Evolutionary conservation across 495 filamentous ascomycete genomes (phyloP).

Genomic region (Bryoglossum gracile): DNA sequence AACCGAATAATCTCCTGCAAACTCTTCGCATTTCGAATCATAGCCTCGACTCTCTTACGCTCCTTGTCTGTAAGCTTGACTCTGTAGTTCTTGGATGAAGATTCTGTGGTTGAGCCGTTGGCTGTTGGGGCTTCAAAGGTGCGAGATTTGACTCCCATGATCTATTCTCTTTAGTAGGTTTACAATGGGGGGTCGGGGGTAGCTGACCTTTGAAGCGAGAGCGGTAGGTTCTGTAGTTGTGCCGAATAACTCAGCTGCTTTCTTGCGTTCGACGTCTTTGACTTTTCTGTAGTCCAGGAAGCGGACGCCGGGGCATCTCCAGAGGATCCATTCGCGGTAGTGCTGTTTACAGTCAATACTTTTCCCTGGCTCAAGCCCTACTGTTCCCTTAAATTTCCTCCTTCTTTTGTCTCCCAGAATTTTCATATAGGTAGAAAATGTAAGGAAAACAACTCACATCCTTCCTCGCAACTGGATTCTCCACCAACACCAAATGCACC

Average conservation of each 20-base stretch:
- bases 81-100: conserved; percentile 52
- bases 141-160: conserved; percentile 80
- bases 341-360: conserved; percentile 44
- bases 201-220: conserved; percentile 60
- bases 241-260: conserved; percentile 77
- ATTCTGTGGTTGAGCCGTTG: conserved; percentile 37
- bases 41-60: conserved; percentile 57
- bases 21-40: conserved; percentile 79
- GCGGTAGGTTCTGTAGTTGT: conserved; percentile 65
- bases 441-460: conserved; percentile 63
- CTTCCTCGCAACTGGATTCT: conserved; percentile 85
- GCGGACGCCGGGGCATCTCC: conserved; percentile 72
- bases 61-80: conserved; percentile 65
- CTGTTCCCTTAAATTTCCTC: background rate
- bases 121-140: conserved; percentile 60
- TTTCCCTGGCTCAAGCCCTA: background rate
- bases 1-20: conserved; percentile 75
- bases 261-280: conserved; percentile 70
- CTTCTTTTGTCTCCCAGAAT: too few relatives aligned
- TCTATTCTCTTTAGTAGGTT: conserved; percentile 36
- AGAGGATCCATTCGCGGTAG: conserved; percentile 89
- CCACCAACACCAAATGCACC: conserved; percentile 72
- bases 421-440: too few relatives aligned
- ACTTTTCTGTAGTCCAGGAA: conserved; percentile 94
- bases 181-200: background rate